Conservation (phyloP, 768 basidiomycete species). For the Lactifluus echinatus region DNA sequence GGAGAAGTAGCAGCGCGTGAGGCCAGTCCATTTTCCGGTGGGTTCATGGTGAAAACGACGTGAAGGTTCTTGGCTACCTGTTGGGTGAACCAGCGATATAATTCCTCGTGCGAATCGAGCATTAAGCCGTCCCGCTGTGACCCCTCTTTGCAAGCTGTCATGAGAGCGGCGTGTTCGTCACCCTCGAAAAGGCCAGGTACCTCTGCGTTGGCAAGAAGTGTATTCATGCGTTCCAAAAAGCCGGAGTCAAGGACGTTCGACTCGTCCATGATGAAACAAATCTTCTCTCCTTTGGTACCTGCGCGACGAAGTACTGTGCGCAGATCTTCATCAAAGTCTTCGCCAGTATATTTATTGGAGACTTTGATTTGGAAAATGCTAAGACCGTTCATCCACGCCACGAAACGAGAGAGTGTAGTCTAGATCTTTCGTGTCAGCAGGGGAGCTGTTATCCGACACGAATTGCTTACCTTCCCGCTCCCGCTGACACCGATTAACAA, state of each 20-base stretch:
- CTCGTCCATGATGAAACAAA: slow-evolving; percentile 99
- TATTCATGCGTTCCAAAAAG: slow-evolving; percentile 99
- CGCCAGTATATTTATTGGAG: slow-evolving; percentile 97
- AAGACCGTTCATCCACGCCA: slow-evolving; percentile 99
- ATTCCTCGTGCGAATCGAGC: slow-evolving; percentile 95
- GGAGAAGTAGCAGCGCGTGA: slow-evolving; percentile 96
- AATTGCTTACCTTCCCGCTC: slow-evolving; percentile 77
- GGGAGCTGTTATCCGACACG: background rate
- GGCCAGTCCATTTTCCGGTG: slow-evolving; percentile 90
- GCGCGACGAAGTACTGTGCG: slow-evolving; percentile 89
- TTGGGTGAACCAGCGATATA: slow-evolving; percentile 97
- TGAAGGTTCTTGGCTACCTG: slow-evolving; percentile 98
- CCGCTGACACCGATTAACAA: slow-evolving; percentile 97
- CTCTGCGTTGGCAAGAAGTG: slow-evolving; percentile 97
- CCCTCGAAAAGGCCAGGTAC: slow-evolving; percentile 99
- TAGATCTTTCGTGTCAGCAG: slow-evolving; percentile 29
- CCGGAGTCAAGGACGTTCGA: slow-evolving; percentile 99
- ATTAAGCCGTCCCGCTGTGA: slow-evolving; percentile 98
- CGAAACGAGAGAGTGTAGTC: slow-evolving; percentile 97
- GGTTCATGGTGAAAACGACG: slow-evolving; percentile 99
- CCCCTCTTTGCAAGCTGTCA: slow-evolving; percentile 99
- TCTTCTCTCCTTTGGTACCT: slow-evolving; percentile 98
- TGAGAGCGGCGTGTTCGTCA: slow-evolving; percentile 95
- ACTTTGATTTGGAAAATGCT: slow-evolving; percentile 99
- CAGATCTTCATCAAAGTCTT: slow-evolving; percentile 97